Evolutionary conservation across 2,329 filamentous ascomycete species (phyloP).

Genomic region (Monosporascus sp.): DNA sequence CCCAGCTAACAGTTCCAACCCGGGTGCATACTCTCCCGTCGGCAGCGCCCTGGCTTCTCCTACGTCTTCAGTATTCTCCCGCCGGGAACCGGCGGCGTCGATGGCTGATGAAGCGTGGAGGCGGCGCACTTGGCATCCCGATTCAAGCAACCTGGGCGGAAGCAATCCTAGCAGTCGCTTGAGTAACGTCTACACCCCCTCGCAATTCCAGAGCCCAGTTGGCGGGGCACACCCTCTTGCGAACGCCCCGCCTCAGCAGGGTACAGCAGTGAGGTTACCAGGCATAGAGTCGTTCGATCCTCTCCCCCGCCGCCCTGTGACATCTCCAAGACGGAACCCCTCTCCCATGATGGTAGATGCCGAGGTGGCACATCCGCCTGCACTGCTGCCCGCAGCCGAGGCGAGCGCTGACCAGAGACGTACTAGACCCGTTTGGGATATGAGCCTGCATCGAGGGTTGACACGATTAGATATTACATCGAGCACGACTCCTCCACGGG

Average conservation of each 20-base stretch:
- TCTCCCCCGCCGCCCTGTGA: slow-evolving; percentile 55
- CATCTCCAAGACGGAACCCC: slow-evolving; percentile 58
- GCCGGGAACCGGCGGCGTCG: slow-evolving; percentile 59
- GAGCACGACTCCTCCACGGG: slow-evolving; percentile 41
- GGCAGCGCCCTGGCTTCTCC: slow-evolving; percentile 61
- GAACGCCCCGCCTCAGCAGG: slow-evolving; percentile 40
- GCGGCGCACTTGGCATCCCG: slow-evolving; percentile 86
- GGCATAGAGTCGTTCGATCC: slow-evolving; percentile 91
- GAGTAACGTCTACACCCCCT: slow-evolving; percentile 69
- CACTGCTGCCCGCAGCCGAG: slow-evolving; percentile 25
- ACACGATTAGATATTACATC: slow-evolving; percentile 59
- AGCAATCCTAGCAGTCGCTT: slow-evolving; percentile 63
- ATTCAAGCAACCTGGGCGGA: slow-evolving; percentile 58
- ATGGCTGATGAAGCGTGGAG: slow-evolving; percentile 71
- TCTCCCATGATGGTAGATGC: slow-evolving; percentile 76
- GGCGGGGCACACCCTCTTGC: slow-evolving; percentile 45
- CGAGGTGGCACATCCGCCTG: slow-evolving; percentile 33
- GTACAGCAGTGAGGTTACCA: slow-evolving; percentile 64
- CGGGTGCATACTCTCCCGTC: slow-evolving; percentile 49
- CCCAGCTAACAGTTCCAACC: slow-evolving; percentile 49
- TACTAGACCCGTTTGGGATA: slow-evolving; percentile 56
- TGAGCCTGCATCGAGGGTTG: slow-evolving; percentile 59
- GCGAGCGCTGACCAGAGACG: slow-evolving; percentile 40
- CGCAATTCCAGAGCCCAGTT: slow-evolving; percentile 46
- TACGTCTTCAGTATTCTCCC: slow-evolving; percentile 56